Percentiles rank a stretch among this genome's conserved stretches.
phyloP scores from a whole-genome alignment of 2,329 filamentous ascomycete genomes.

The Penicillium decumbens region DNA sequence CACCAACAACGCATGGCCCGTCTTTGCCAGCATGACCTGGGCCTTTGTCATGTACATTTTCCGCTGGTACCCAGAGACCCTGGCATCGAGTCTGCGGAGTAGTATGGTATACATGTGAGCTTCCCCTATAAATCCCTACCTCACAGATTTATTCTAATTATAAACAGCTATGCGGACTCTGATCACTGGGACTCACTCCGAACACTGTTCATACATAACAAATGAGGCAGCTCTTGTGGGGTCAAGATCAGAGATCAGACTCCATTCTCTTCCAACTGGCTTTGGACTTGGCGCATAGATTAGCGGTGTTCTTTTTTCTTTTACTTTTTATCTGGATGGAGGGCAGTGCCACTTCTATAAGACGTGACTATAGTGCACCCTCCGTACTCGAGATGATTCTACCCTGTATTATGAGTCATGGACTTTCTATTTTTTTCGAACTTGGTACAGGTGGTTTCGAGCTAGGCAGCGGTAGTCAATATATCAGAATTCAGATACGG shows the following conservation, averaged over 20 bases:
- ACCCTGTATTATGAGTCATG: slow-evolving; percentile 15
- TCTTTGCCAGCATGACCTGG: slow-evolving; percentile 88
- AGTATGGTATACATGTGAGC: slow-evolving; percentile 98
- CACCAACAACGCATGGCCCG: slow-evolving; percentile 76
- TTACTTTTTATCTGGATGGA: background rate
- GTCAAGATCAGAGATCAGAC: background rate
- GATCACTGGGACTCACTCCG: slow-evolving; percentile 83
- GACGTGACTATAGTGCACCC: slow-evolving; percentile 1
- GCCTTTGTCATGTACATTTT: slow-evolving; percentile 94
- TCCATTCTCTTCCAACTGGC: slow-evolving; percentile 15
- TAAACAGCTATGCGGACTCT: slow-evolving; percentile 64
- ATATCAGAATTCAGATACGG: background rate
- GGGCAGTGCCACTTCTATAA: background rate
- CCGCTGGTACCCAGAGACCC: slow-evolving; percentile 80
- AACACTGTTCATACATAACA: slow-evolving; percentile 83
- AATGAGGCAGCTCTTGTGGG: slow-evolving; percentile 34
- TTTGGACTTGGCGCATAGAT: slow-evolving; percentile 22
- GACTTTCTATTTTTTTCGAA: background rate
- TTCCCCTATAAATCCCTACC: background rate
- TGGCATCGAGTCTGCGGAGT: slow-evolving; percentile 84
- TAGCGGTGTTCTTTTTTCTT: slow-evolving; percentile 6
- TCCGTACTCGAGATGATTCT: slow-evolving; percentile 1
- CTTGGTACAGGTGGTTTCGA: background rate
- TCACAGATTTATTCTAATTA: slow-evolving; percentile 2
- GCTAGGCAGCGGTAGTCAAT: background rate